A percentile compares a stretch with the other conserved stretches of the same genome.
Evolutionary conservation across 1,284 basidiomycete species (phyloP).

Genomic region (Dichomitus squalens): DNA sequence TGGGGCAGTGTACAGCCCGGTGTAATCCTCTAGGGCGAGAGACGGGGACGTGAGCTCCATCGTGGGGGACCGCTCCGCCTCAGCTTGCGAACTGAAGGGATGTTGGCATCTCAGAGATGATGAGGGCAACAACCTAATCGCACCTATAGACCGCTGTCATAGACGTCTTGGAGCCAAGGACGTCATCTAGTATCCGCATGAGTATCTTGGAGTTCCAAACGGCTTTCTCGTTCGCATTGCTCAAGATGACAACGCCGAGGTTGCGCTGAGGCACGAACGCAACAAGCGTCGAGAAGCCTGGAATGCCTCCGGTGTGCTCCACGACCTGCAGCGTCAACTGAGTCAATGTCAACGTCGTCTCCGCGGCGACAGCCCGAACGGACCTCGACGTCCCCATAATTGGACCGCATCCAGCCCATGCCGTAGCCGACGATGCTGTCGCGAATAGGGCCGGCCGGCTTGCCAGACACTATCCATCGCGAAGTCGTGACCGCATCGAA

Average conservation of each 20-base stretch:
- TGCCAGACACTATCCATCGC: slow-evolving; percentile 18
- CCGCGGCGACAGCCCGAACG: not conserved
- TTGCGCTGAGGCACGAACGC: slow-evolving; percentile 32
- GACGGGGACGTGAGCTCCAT: not conserved
- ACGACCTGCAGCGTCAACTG: slow-evolving; percentile 17
- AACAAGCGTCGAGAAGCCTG: slow-evolving; percentile 43
- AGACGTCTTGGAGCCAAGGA: slow-evolving; percentile 6
- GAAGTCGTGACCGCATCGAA: slow-evolving; percentile 33
- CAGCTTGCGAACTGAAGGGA: not conserved
- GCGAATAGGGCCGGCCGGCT: not conserved
- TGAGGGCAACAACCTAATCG: not conserved
- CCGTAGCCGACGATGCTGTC: slow-evolving; percentile 32
- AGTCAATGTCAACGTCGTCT: not conserved
- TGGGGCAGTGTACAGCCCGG: slow-evolving; percentile 1
- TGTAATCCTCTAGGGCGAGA: not conserved
- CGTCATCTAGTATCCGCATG: slow-evolving; percentile 15
- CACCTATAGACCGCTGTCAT: not conserved
- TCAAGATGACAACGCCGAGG: slow-evolving; percentile 42
- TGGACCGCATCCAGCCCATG: slow-evolving; percentile 31
- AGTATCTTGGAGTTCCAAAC: slow-evolving; percentile 30
- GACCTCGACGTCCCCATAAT: slow-evolving; percentile 30
- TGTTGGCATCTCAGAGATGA: not conserved
- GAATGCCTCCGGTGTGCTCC: slow-evolving; percentile 25
- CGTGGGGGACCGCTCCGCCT: not conserved
- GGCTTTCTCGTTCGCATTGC: slow-evolving; percentile 42